Base-by-base conservation (phyloP, 768 basidiomycete species). In the Amanita exitialis region DNA sequence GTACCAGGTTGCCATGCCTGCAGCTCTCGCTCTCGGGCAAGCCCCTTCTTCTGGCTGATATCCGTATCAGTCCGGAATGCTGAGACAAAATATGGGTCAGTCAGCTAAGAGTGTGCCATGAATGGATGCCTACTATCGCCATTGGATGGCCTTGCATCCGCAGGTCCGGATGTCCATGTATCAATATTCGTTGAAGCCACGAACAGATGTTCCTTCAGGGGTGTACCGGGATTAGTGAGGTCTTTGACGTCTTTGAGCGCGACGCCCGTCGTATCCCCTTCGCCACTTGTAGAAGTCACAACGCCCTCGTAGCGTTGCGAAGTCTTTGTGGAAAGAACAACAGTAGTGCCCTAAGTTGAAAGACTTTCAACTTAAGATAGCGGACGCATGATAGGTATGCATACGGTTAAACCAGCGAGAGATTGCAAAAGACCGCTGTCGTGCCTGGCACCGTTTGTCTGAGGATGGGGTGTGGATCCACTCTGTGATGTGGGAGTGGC, bases 21-120 rank as follows among this genome's bases (percentile, higher is more conserved):
- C 42, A 92, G 70, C 57, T 90, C 88, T 51, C 90, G 86, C 58
- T 89, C 84, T 39, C 80, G 79, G 12, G 57, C 57, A 25, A 54
- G 42, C 5, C 64, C 69, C 55, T 74, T 75, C 64, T 78, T 80
- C 50, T 73, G 71, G 59, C 75, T 77, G 58, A 92, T 91, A 57
- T 91, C 89, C 7, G 79, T 71, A 62, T 91, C 89, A 21, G 87
- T 92, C 57, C 86, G 78, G 71, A 91, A 91, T 13, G 80, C 88
- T 89, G 47, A 30, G 43, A 46, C 18, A 47, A 45, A 30, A 35
- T 12, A 32, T 13, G 18, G 4, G 21, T 42, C n/a, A 49, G 23
- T 37, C 20, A 25, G 35, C 6, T 30, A 23, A 18, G 18, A 25
- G 28, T n/a, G 45, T 18, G 20, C 20, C 23, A 43, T 43, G 52